These are phyloP conservation scores for Spirogloea muscicola DNA, from an alignment of 139 green algal genomes.

Conservation along the genomic window DNA sequence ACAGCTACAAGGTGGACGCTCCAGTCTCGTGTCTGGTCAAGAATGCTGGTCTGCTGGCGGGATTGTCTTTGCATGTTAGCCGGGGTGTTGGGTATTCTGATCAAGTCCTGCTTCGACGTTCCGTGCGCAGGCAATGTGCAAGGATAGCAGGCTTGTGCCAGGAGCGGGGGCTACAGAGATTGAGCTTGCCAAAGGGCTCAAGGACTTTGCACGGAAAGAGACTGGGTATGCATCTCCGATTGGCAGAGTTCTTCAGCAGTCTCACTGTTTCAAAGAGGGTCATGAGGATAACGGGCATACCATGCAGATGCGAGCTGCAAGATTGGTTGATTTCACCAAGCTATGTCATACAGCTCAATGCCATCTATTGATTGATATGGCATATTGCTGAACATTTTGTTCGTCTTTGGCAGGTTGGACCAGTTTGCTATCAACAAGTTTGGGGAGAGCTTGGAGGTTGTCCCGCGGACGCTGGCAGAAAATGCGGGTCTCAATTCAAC, in stretches of 20 bases:
- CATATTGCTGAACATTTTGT: too few species aligned
- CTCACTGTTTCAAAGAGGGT: too few species aligned
- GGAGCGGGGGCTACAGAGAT: conserved; percentile 86
- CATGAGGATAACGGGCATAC: too few species aligned
- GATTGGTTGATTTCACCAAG: too few species aligned
- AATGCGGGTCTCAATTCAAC: conserved; percentile 76
- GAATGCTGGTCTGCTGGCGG: too few species aligned
- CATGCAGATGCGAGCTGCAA: too few species aligned
- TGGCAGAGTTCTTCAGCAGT: too few species aligned
- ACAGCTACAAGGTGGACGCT: conserved; percentile 85
- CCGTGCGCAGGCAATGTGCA: conserved; percentile 59
- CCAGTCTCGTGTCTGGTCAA: too few species aligned
- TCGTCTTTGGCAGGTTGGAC: conserved; percentile 70
- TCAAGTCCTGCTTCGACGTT: background rate
- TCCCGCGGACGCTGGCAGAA: conserved; percentile 87
- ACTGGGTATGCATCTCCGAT: conserved; percentile 66
- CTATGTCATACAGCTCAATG: too few species aligned
- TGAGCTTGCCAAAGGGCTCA: conserved; percentile 67
- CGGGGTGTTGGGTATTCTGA: background rate
- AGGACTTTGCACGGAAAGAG: conserved; percentile 69
- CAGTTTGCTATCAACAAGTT: conserved; percentile 95
- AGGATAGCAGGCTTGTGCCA: conserved; percentile 71
- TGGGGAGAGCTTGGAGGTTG: conserved; percentile 87
- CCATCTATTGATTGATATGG: too few species aligned
- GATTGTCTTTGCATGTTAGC: too few species aligned